phyloP scores from a whole-genome alignment of 352 stramenopile species.

The Globisporangium orthogonon region DNA sequence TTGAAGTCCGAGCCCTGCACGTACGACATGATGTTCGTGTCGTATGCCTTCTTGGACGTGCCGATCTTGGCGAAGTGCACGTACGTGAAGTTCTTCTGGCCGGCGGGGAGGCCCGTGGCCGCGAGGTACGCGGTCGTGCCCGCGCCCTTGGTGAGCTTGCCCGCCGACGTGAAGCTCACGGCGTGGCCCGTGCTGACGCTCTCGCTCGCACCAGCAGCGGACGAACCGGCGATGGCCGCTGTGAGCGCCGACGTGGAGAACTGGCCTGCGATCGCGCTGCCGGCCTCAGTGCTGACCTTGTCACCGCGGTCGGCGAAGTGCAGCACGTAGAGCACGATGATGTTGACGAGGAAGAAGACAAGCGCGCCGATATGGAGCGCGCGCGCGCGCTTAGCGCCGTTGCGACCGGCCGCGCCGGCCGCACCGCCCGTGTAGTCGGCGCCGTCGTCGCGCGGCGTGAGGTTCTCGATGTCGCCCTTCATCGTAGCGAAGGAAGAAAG shows the following conservation, averaged over 20 bases:
- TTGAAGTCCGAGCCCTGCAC: conserved; percentile 31
- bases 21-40: conserved; percentile 58
- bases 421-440: conserved; percentile 18
- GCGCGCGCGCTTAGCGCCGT: conserved; percentile 20
- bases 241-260: conserved; percentile 32
- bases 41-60: conserved; percentile 32
- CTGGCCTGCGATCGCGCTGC: conserved; percentile 23
- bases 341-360: conserved; percentile 67
- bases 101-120: conserved; percentile 31
- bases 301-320: conserved; percentile 66
- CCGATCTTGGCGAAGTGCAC: conserved; percentile 56
- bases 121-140: conserved; percentile 69
- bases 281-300: conserved; percentile 10
- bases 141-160: conserved; percentile 45
- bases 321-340: conserved; percentile 79
- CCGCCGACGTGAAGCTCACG: conserved; percentile 51
- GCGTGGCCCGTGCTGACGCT: conserved; percentile 36
- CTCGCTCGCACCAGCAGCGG: conserved; percentile 2
- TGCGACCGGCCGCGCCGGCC: background rate
- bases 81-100: conserved; percentile 41
- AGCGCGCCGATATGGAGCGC: conserved; percentile 25
- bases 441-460: conserved; percentile 41
- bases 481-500: conserved; percentile 8
- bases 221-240: conserved; percentile 6
- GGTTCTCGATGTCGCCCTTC: conserved; percentile 18